Conservation (phyloP, 495 filamentous ascomycete genomes). For the Neurospora sp. region DNA sequence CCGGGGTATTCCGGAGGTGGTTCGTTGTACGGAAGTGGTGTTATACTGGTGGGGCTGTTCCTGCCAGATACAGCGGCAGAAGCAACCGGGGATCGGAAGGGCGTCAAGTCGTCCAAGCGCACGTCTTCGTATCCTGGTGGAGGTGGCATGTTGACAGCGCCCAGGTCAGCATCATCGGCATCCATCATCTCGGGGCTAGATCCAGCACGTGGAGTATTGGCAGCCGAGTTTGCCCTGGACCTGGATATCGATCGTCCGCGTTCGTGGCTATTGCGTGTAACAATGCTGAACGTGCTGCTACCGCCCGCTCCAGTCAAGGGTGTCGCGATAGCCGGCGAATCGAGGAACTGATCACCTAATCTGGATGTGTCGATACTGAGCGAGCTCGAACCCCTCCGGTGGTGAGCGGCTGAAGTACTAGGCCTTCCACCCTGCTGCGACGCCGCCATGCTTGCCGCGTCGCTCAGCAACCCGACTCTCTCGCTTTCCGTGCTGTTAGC, state of each 20-base stretch:
- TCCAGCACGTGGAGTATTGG: conserved; percentile 20
- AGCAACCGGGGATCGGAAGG: conserved; percentile 16
- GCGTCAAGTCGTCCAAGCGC: conserved; percentile 32
- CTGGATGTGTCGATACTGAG: conserved; percentile 36
- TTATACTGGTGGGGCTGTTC: conserved; percentile 10
- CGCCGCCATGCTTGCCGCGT: conserved; percentile 51
- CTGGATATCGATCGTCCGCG: background rate
- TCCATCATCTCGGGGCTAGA: conserved; percentile 35
- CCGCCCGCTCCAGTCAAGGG: conserved; percentile 2
- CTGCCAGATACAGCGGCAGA: conserved; percentile 21
- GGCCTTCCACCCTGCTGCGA: background rate
- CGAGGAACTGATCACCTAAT: conserved; percentile 7
- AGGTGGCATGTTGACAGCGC: conserved; percentile 37
- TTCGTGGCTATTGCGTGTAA: background rate
- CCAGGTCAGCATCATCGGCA: conserved; percentile 35
- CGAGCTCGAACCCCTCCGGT: conserved; percentile 34
- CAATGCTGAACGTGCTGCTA: conserved; percentile 15
- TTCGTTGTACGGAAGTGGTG: conserved; percentile 19
- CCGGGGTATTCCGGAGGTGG: conserved; percentile 43
- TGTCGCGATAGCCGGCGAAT: conserved; percentile 14
- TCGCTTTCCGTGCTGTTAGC: conserved; percentile 74
- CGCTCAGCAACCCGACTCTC: conserved; percentile 58
- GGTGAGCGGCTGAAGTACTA: conserved; percentile 14
- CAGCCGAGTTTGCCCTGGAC: conserved; percentile 20
- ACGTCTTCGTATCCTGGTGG: conserved; percentile 48